Evolutionary conservation across 768 basidiomycete species (phyloP).

Genomic region (Bullera alba): DNA sequence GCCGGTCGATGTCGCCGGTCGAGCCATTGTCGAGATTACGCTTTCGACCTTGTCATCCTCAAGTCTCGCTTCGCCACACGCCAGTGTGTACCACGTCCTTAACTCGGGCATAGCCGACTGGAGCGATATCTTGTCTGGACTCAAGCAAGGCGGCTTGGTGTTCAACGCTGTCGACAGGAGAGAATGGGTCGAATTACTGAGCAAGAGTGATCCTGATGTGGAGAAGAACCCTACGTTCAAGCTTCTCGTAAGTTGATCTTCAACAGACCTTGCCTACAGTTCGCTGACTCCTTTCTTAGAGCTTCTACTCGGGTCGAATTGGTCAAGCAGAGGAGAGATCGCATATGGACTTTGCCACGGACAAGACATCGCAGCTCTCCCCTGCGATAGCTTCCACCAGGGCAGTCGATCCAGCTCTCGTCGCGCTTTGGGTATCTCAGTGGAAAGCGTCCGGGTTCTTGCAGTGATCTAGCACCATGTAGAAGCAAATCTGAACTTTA

Average conservation of each 20-base stretch:
- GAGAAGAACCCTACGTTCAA: slow-evolving; percentile 50
- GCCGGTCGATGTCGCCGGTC: slow-evolving; percentile 54
- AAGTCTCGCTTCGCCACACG: slow-evolving; percentile 3
- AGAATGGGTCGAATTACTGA: slow-evolving; percentile 48
- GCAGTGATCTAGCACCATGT: no score
- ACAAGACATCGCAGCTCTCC: slow-evolving; percentile 42
- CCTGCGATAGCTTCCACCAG: slow-evolving; percentile 44
- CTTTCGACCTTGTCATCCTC: slow-evolving; percentile 3
- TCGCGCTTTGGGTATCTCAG: slow-evolving; percentile 49
- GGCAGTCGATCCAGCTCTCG: slow-evolving; percentile 43
- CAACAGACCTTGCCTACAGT: background rate
- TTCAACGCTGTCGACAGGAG: slow-evolving; percentile 48
- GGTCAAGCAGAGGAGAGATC: slow-evolving; percentile 41
- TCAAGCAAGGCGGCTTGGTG: slow-evolving; percentile 47
- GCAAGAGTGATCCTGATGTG: slow-evolving; percentile 47
- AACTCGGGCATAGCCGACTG: slow-evolving; percentile 47
- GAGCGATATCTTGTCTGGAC: slow-evolving; percentile 48
- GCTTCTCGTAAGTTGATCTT: slow-evolving; percentile 41
- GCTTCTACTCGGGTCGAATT: slow-evolving; percentile 45
- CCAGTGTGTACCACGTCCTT: slow-evolving; percentile 48
- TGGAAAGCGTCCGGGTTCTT: slow-evolving; percentile 51
- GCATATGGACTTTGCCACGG: slow-evolving; percentile 47
- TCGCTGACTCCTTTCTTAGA: slow-evolving; percentile 18
- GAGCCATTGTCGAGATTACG: slow-evolving; percentile 52
- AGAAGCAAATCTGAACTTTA: no score